Conservation (phyloP, 805 yeast genomes). For the Cyberlindnera veronae region DNA sequence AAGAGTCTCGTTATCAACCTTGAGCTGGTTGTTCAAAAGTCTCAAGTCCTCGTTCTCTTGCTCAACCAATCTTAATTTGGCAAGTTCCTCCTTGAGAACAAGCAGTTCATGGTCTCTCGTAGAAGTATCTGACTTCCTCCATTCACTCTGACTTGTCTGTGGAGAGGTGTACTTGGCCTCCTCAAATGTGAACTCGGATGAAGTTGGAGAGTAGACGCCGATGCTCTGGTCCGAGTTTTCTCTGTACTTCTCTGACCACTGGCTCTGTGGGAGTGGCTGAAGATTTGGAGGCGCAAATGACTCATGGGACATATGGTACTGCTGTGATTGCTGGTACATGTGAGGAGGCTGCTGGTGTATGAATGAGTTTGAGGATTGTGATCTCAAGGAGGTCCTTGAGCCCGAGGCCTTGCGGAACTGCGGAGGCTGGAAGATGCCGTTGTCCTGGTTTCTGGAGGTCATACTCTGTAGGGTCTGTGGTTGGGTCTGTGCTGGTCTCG, state of each 20-base stretch:
- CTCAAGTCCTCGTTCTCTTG: conserved; percentile 13
- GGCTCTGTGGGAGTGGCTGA: conserved; percentile 10
- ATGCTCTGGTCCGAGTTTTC: conserved; percentile 6
- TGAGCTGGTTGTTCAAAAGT: no score
- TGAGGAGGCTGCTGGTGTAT: conserved; percentile 1
- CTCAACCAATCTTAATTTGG: conserved; percentile 10
- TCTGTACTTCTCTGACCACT: conserved; percentile 6
- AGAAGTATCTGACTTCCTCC: conserved; percentile 6
- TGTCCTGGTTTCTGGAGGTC: background rate
- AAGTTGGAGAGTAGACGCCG: conserved; percentile 11
- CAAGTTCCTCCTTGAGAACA: conserved; percentile 7
- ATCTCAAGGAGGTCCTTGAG: conserved; percentile 7
- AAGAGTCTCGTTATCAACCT: conserved; percentile 10
- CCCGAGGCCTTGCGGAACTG: background rate
- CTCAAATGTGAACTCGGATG: conserved; percentile 10
- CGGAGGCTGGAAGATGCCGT: background rate
- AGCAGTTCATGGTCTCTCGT: background rate
- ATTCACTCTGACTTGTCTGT: conserved; percentile 11
- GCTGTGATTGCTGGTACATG: conserved; percentile 6
- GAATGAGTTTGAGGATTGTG: background rate
- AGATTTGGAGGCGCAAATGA: conserved; percentile 1
- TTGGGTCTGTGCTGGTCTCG: no score
- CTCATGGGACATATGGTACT: background rate
- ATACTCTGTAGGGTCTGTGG: no score
- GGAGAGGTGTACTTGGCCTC: conserved; percentile 15